These are phyloP conservation scores for Nannizzia gypsea DNA, from an alignment of 2,329 filamentous ascomycete genomes.

Conservation along the genomic window DNA sequence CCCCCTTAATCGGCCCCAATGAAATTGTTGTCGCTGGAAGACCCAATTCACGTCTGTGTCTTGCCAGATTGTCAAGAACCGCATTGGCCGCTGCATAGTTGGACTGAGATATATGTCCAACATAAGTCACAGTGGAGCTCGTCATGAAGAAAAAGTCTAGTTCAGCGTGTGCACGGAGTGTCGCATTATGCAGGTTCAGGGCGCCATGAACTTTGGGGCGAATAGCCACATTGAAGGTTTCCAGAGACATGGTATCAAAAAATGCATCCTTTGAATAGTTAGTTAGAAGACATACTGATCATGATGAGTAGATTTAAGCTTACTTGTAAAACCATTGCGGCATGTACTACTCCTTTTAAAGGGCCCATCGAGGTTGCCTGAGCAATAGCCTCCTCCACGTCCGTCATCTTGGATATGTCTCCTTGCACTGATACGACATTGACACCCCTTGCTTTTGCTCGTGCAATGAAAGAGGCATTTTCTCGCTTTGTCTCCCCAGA, in stretches of 20 bases:
- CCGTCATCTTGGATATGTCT: background rate
- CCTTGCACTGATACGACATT: background rate
- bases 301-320: background rate
- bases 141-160: constrained; percentile 18
- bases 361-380: background rate
- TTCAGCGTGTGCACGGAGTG: background rate
- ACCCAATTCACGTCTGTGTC: background rate
- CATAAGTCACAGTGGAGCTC: constrained; percentile 7
- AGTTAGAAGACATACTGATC: background rate
- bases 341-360: constrained; percentile 18
- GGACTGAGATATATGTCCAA: constrained; percentile 9
- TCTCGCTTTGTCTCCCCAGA: constrained; percentile 11
- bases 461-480: background rate
- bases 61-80: constrained; percentile 19
- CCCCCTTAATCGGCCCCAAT: background rate
- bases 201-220: constrained; percentile 21
- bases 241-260: constrained; percentile 21
- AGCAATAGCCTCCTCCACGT: background rate
- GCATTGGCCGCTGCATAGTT: constrained; percentile 12
- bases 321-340: constrained; percentile 13
- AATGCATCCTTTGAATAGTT: constrained; percentile 13
- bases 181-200: constrained; percentile 16
- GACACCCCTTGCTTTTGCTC: background rate
- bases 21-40: background rate
- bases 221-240: constrained; percentile 15